Conservation (phyloP, 805 yeast genomes). For the Ogataea neopini region DNA sequence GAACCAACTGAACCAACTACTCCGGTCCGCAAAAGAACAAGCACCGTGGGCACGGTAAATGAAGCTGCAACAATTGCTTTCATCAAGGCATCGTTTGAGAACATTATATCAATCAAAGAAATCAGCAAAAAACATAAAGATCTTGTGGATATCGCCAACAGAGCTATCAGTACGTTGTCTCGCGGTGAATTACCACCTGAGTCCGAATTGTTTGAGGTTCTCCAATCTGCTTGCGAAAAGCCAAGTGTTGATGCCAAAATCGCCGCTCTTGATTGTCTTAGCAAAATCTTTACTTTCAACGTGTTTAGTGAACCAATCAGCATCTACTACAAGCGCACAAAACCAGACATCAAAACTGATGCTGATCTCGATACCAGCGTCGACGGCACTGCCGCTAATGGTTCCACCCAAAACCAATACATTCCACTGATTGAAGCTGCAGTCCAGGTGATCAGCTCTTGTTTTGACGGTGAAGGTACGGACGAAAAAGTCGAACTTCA, state of each 20-base stretch:
- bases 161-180: slow-evolving; percentile 44
- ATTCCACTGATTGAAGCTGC: slow-evolving; percentile 75
- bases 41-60: slow-evolving; percentile 19
- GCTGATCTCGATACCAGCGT: slow-evolving; percentile 45
- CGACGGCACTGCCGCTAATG: slow-evolving; percentile 39
- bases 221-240: slow-evolving; percentile 73
- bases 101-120: slow-evolving; percentile 33
- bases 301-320: slow-evolving; percentile 63
- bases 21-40: background rate
- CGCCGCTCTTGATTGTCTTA: slow-evolving; percentile 78
- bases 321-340: slow-evolving; percentile 38
- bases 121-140: slow-evolving; percentile 45
- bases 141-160: slow-evolving; percentile 39
- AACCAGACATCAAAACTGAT: slow-evolving; percentile 31
- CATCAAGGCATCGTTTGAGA: slow-evolving; percentile 35
- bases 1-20: background rate
- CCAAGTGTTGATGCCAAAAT: slow-evolving; percentile 64
- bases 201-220: slow-evolving; percentile 70
- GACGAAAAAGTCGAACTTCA: slow-evolving; percentile 89
- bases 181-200: slow-evolving; percentile 44
- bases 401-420: slow-evolving; percentile 29
- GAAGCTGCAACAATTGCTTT: slow-evolving; percentile 36
- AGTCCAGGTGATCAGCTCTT: slow-evolving; percentile 77
- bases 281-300: slow-evolving; percentile 86
- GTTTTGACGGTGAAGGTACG: slow-evolving; percentile 91